These are phyloP conservation scores for Pestalotiopsis sp. DNA, from an alignment of 2,329 filamentous ascomycete genomes.

Conservation along the genomic window DNA sequence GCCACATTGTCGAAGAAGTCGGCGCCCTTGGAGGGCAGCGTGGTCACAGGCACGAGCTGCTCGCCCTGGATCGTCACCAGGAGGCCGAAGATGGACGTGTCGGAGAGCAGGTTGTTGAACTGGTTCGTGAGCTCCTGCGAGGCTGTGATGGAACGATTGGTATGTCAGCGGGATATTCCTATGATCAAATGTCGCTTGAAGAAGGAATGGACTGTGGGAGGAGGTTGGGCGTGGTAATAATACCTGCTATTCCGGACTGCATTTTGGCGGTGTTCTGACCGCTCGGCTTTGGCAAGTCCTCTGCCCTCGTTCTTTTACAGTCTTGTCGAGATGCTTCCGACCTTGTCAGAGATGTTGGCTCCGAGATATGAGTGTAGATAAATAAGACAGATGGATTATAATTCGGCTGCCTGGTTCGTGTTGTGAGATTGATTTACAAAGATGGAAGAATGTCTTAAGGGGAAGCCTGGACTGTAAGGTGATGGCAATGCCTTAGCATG, in stretches of 20 bases:
- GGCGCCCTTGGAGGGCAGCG: conserved; percentile 53
- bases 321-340: neutral
- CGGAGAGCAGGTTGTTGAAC: conserved; percentile 71
- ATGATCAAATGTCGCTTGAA: neutral
- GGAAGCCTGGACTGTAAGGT: neutral
- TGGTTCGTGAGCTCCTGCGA: conserved; percentile 76
- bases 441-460: neutral
- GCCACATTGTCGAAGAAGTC: conserved; percentile 68
- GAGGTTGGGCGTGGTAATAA: conserved; percentile 7
- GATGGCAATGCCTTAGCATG: neutral
- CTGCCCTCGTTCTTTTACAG: neutral
- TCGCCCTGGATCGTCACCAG: conserved; percentile 73
- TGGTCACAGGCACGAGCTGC: conserved; percentile 63
- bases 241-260: conserved; percentile 81
- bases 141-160: conserved; percentile 47
- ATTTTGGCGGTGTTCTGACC: conserved; percentile 45
- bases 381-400: neutral
- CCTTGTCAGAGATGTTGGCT: neutral
- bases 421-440: neutral
- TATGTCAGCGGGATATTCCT: neutral
- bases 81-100: conserved; percentile 66
- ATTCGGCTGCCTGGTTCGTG: neutral
- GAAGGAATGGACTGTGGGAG: neutral
- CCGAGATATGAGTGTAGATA: too few species aligned
- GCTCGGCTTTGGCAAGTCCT: neutral